These are phyloP conservation scores for Euphrasia confusa DNA, from an alignment of 257 asterid genomes.

Conservation along the genomic window DNA sequence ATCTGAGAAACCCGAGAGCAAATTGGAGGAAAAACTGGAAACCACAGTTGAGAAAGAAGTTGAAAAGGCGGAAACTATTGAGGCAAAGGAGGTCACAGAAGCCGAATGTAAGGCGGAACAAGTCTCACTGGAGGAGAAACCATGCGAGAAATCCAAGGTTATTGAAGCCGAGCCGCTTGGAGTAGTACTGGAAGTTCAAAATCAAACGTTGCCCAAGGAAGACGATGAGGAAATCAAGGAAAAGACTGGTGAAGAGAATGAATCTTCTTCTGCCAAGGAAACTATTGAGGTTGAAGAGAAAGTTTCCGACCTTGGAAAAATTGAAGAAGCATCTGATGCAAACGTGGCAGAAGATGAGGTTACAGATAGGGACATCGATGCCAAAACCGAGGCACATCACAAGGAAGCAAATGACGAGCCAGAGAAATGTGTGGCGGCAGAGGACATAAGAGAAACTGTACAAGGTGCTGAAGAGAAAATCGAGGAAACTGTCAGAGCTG, in stretches of 20 bases:
- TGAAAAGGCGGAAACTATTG: neutral
- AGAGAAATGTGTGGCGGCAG: slow-evolving; percentile 26
- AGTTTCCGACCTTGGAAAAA: slow-evolving; percentile 18
- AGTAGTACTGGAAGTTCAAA: slow-evolving; percentile 28
- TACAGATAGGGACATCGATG: slow-evolving; percentile 36
- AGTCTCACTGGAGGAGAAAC: slow-evolving; percentile 31
- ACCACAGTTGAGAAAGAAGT: neutral
- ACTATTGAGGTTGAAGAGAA: neutral
- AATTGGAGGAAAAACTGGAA: slow-evolving; percentile 17
- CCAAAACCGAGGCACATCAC: slow-evolving; percentile 14
- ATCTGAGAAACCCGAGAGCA: neutral
- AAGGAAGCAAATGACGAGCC: neutral
- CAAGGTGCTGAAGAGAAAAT: slow-evolving; percentile 28
- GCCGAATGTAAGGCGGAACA: slow-evolving; percentile 25
- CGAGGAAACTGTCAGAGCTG: slow-evolving; percentile 26
- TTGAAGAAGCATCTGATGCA: slow-evolving; percentile 26
- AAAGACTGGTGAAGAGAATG: neutral
- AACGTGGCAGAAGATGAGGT: slow-evolving; percentile 28
- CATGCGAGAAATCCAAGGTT: slow-evolving; percentile 25
- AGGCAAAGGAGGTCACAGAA: slow-evolving; percentile 17
- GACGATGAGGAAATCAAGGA: slow-evolving; percentile 27
- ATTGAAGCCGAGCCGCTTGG: slow-evolving; percentile 20
- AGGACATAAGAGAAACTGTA: slow-evolving; percentile 19
- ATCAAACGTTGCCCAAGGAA: slow-evolving; percentile 15
- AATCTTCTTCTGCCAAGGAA: neutral